Evolutionary conservation across 768 basidiomycete genomes (phyloP).

Genomic region (Roridomyces roridus): DNA sequence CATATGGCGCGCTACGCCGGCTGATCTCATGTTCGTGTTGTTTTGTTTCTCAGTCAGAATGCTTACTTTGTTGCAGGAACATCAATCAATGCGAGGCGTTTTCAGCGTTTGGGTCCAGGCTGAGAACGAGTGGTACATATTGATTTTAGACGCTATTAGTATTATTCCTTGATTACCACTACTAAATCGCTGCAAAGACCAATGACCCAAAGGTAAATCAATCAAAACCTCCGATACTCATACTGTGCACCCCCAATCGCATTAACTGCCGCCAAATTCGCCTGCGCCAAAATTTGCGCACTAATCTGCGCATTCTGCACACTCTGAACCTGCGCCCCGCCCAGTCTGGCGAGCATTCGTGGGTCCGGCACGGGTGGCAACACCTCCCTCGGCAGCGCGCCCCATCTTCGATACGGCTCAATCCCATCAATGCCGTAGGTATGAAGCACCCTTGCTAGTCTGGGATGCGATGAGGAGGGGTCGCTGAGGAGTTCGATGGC

Average conservation of each 20-base stretch:
- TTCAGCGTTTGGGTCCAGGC: too few species aligned
- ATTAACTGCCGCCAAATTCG: slow-evolving; percentile 2
- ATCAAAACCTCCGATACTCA: not conserved
- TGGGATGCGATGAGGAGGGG: not conserved
- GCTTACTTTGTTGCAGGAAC: too few species aligned
- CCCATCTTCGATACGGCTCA: slow-evolving; percentile 1
- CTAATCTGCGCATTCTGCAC: not conserved
- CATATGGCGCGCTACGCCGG: too few species aligned
- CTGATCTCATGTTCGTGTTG: too few species aligned
- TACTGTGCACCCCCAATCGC: not conserved
- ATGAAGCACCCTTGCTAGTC: not conserved
- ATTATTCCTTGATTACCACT: too few species aligned
- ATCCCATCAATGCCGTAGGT: not conserved
- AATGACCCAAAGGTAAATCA: too few species aligned
- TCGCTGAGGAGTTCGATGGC: slow-evolving; percentile 6
- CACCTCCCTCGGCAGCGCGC: slow-evolving; percentile 3
- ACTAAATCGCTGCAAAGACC: too few species aligned
- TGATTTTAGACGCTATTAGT: too few species aligned
- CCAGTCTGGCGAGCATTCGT: slow-evolving; percentile 9
- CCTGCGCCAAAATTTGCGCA: not conserved
- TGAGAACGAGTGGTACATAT: too few species aligned
- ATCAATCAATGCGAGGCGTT: too few species aligned
- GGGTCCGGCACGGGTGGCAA: slow-evolving; percentile 10
- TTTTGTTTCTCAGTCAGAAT: too few species aligned
- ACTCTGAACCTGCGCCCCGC: not conserved